Evolutionary conservation across 257 asterid species (phyloP), one percentile per base, ranked within the genome.

Genomic region (Gentiana straminea): DNA sequence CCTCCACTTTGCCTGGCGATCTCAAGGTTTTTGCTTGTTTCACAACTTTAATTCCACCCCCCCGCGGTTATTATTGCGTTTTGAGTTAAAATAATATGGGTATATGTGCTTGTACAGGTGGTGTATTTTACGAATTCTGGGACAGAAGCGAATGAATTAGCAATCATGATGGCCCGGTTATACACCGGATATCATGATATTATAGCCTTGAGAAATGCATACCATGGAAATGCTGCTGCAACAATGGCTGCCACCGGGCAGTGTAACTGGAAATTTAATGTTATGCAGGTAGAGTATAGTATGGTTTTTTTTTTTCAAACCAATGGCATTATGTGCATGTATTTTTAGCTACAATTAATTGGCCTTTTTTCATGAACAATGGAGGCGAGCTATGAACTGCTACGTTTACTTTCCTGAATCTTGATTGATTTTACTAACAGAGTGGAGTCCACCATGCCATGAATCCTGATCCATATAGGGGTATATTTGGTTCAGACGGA

Each of bases 171-270:
- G 84, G 89, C 95, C 3, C 74, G 86, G 43, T 52, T 85, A 9
- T 80, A 85, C 49, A 80, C 92, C 0, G 86, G 89, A 2, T 58
- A 64, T 52, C 78, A 82, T 36, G 95, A 85, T 59, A 75, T 85
- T 7, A 54, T 82, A 13, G 82, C 95, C 1, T 63, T 85, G 8
- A 85, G 95, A 61, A 85, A 82, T 49, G 84, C 89, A 1, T 85
- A 85, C 62, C 92, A 85, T 60, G 95, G 92, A 36, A 86, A 85
- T 62, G 95, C 86, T 32, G 70, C 81, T 1, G 89, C 66, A 36
- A 85, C 86, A 0, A 85, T 85, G 92, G 86, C 79, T 2, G 89
- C 89, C n/a, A 82, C 92, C 15, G 95, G 80, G 3, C 92, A 76
- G 63, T 65, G 63, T 59, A 82, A 80, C 58, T 82, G 94, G 94